Conservation (phyloP, 2,329 filamentous ascomycete species). For the Aschersonia sp. region DNA sequence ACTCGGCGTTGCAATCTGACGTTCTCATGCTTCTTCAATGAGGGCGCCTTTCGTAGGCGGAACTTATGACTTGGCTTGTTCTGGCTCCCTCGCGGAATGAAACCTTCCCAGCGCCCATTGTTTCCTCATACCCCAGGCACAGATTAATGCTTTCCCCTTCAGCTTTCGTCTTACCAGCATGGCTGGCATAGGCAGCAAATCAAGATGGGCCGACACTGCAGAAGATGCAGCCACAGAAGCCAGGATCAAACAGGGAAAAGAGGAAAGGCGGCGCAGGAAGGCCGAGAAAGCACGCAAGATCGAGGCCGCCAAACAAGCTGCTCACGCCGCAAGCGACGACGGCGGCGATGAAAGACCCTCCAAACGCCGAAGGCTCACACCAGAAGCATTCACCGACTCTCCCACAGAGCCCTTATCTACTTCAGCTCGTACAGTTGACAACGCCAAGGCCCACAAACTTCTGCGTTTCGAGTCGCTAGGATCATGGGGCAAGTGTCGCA, state of each 20-base stretch:
- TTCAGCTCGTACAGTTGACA: conserved; percentile 2
- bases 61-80: not conserved
- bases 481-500: conserved; percentile 55
- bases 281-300: conserved; percentile 63
- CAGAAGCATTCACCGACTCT: conserved; percentile 17
- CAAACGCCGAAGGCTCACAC: conserved; percentile 48
- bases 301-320: conserved; percentile 22
- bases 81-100: no score
- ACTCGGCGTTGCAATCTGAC: not conserved
- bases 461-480: conserved; percentile 53
- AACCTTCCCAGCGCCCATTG: no score
- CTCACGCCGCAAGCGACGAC: conserved; percentile 8
- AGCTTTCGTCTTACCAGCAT: conserved; percentile 20
- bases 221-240: conserved; percentile 65
- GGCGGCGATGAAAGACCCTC: conserved; percentile 29
- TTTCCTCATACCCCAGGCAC: not conserved
- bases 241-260: conserved; percentile 65
- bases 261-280: conserved; percentile 75
- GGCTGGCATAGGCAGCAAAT: conserved; percentile 48
- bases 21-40: not conserved
- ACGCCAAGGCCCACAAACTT: conserved; percentile 30
- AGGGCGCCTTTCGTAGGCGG: not conserved
- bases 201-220: conserved; percentile 78
- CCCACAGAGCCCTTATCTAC: not conserved
- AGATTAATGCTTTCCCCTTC: not conserved